phyloP scores from a whole-genome alignment of 768 basidiomycete genomes.

The Terana coerulea region DNA sequence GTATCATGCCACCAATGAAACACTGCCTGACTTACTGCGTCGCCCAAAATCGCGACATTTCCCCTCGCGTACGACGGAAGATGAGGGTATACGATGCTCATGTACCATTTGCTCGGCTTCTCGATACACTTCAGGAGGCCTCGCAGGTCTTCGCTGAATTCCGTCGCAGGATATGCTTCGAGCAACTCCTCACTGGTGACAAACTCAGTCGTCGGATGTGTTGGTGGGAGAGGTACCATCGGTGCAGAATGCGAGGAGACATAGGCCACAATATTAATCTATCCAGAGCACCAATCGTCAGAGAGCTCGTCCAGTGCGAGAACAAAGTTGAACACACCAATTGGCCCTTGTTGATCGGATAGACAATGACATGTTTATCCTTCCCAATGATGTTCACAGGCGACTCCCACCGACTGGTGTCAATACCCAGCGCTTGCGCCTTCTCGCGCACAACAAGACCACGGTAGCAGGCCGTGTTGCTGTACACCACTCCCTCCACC shows the following conservation, averaged over 20 bases:
- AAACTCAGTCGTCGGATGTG: background rate
- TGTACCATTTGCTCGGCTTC: slow-evolving; percentile 12
- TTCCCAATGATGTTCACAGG: slow-evolving; percentile 41
- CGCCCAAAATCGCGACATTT: slow-evolving; percentile 11
- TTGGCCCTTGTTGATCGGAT: slow-evolving; percentile 2
- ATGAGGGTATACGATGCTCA: slow-evolving; percentile 8
- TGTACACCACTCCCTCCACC: slow-evolving; percentile 36
- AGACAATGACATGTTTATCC: slow-evolving; percentile 27
- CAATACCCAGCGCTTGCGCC: slow-evolving; percentile 39
- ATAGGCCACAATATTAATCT: slow-evolving; percentile 45
- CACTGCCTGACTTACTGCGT: slow-evolving; percentile 3
- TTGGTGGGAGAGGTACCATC: slow-evolving; percentile 15
- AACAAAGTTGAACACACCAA: background rate
- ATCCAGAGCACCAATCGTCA: slow-evolving; percentile 25
- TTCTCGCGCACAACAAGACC: slow-evolving; percentile 40
- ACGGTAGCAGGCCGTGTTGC: slow-evolving; percentile 47
- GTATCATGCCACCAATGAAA: background rate
- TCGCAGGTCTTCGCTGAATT: slow-evolving; percentile 4
- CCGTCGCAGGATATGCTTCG: slow-evolving; percentile 1
- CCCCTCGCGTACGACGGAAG: slow-evolving; percentile 8
- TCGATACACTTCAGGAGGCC: slow-evolving; percentile 5
- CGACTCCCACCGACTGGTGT: slow-evolving; percentile 32
- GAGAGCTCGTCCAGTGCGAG: no score
- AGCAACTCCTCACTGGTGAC: slow-evolving; percentile 3
- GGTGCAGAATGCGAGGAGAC: slow-evolving; percentile 27